A percentile compares a stretch with the other conserved stretches of the same genome.
phyloP scores from a whole-genome alignment of 345 rosid genomes.

The Passiflora organensis region DNA sequence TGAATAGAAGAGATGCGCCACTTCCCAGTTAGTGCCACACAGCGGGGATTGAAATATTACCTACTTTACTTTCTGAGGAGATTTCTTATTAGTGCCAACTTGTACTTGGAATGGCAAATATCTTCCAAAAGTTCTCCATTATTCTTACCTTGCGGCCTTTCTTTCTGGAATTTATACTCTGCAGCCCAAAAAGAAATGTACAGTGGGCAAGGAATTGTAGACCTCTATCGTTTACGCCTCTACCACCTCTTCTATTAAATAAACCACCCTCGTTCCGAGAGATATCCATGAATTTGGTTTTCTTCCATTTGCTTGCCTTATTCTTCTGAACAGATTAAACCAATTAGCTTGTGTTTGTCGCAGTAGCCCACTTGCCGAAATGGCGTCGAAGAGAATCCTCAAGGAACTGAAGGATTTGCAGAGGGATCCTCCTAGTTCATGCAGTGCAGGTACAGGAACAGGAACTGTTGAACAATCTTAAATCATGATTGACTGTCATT shows the following conservation, averaged over 20 bases:
- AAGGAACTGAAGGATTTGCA: conserved; percentile 63
- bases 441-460: conserved; percentile 76
- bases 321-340: neutral
- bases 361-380: conserved; percentile 9
- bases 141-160: conserved; percentile 1
- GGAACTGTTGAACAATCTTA: no score
- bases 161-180: conserved; percentile 37
- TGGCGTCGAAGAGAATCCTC: conserved; percentile 61
- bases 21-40: neutral
- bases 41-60: neutral
- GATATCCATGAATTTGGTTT: conserved; percentile 2
- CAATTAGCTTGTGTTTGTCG: no score
- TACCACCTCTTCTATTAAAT: conserved; percentile 27
- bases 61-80: neutral
- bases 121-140: no score
- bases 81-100: neutral
- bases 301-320: conserved; percentile 3
- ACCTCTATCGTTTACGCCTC: conserved; percentile 15
- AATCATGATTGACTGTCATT: neutral
- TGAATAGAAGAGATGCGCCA: neutral
- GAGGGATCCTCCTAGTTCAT: conserved; percentile 68
- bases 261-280: conserved; percentile 11
- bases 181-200: conserved; percentile 18
- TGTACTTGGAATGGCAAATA: no score
- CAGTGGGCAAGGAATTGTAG: conserved; percentile 20